These are phyloP conservation scores for Wolfiporia cocos DNA, from an alignment of 1,284 basidiomycete species.

Conservation along the genomic window DNA sequence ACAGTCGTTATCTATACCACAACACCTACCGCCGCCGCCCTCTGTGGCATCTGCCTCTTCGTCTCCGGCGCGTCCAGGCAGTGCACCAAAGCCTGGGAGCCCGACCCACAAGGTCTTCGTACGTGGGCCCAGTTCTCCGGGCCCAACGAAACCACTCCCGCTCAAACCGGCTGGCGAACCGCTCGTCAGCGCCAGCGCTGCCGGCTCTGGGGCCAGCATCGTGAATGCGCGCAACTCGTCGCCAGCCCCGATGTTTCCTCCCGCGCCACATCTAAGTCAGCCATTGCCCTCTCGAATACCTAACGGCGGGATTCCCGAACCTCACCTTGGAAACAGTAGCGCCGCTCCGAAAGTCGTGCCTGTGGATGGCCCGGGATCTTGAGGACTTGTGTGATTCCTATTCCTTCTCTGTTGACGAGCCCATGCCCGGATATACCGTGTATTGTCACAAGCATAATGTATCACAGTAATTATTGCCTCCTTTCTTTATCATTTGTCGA, in stretches of 20 bases:
- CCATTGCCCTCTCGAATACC: conserved; percentile 10
- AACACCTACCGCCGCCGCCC: conserved; percentile 9
- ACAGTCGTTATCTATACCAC: conserved; percentile 4
- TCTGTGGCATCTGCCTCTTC: conserved; percentile 10
- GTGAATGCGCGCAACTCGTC: conserved; percentile 7
- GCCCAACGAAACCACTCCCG: conserved; percentile 8
- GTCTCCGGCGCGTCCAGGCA: conserved; percentile 9
- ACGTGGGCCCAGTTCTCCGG: conserved; percentile 12
- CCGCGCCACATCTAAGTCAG: conserved; percentile 3
- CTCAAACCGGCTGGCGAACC: conserved; percentile 12
- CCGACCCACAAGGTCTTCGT: conserved; percentile 10
- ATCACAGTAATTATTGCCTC: not conserved
- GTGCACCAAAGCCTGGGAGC: conserved; percentile 11
- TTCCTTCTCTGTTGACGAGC: not conserved
- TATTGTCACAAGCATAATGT: conserved; percentile 6
- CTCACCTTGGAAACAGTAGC: conserved; percentile 8
- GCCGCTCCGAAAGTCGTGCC: conserved; percentile 13
- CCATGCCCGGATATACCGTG: conserved; percentile 1
- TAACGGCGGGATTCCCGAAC: conserved; percentile 12
- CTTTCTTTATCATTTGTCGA: not conserved
- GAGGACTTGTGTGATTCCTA: too few relatives aligned
- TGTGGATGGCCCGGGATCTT: conserved; percentile 16
- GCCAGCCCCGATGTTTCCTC: conserved; percentile 7
- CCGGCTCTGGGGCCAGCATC: conserved; percentile 1
- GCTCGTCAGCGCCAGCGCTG: conserved; percentile 7